Conservation (phyloP, 768 basidiomycete species). For the Cantharellus anzutake region DNA sequence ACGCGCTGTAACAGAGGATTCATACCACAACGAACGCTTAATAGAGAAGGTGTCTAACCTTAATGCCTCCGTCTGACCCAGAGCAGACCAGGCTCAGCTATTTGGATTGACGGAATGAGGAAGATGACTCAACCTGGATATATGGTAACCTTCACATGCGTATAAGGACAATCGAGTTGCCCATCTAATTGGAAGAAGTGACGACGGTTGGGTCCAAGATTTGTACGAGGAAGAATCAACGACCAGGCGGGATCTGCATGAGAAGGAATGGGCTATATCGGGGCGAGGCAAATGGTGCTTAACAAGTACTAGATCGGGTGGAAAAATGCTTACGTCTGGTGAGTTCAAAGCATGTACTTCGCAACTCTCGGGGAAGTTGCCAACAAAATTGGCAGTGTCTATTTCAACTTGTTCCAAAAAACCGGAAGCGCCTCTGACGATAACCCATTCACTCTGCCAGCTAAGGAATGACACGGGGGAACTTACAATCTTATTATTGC, state of each 20-base stretch:
- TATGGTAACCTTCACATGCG: conserved; percentile 76
- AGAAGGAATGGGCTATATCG: not conserved
- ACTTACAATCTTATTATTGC: conserved; percentile 73
- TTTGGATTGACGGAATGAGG: not conserved
- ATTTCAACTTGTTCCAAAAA: conserved; percentile 60
- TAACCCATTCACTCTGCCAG: not conserved
- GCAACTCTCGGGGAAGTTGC: conserved; percentile 83
- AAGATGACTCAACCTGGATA: conserved; percentile 33
- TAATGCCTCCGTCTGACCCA: conserved; percentile 67
- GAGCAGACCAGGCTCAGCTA: not conserved
- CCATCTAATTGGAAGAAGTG: conserved; percentile 76
- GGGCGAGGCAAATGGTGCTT: not conserved
- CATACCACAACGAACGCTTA: not conserved
- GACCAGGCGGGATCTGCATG: conserved; percentile 41
- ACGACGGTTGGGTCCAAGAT: conserved; percentile 74
- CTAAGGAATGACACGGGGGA: not conserved
- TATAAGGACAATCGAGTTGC: conserved; percentile 37
- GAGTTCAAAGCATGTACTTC: conserved; percentile 45
- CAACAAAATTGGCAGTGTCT: conserved; percentile 90
- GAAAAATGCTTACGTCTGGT: conserved; percentile 14
- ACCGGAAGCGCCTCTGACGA: conserved; percentile 48
- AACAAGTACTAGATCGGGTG: not conserved
- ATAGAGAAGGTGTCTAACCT: conserved; percentile 16
- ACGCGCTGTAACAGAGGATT: conserved; percentile 45
- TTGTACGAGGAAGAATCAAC: conserved; percentile 50